Percentiles rank a stretch among this genome's conserved stretches.
These are phyloP conservation scores for Termitomyces sp. DNA, from an alignment of 768 basidiomycete species.

Conservation along the genomic window DNA sequence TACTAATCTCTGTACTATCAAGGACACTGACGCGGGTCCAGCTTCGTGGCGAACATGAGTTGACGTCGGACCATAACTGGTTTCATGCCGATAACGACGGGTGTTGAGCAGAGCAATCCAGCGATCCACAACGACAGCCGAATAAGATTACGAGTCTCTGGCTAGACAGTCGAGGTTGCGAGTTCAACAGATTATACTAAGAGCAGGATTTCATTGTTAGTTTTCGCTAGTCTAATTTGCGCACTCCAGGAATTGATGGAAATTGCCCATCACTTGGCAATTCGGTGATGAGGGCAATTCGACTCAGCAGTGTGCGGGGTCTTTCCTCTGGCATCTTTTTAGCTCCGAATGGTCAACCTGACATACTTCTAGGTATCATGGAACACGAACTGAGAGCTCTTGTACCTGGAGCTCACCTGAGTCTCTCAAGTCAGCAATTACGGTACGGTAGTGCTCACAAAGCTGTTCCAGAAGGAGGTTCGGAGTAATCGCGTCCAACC, in stretches of 20 bases:
- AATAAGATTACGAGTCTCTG: not conserved
- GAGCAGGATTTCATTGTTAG: not conserved
- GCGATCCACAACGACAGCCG: not conserved
- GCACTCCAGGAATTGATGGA: not conserved
- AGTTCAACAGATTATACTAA: not conserved
- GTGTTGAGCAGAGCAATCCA: not conserved
- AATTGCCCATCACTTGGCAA: not conserved
- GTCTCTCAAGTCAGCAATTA: constrained; percentile 8
- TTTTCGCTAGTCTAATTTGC: not conserved
- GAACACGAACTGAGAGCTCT: not conserved
- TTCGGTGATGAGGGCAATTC: not conserved
- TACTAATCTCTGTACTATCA: not conserved
- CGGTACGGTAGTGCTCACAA: not conserved
- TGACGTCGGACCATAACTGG: not conserved
- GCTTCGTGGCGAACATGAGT: not conserved
- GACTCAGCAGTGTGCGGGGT: constrained; percentile 8
- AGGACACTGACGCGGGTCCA: not conserved
- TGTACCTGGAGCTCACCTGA: constrained; percentile 13
- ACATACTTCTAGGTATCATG: constrained; percentile 4
- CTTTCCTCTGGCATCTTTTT: not conserved
- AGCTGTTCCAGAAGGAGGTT: constrained; percentile 6
- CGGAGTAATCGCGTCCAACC: constrained; percentile 8
- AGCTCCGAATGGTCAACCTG: constrained; percentile 10
- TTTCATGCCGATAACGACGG: constrained; percentile 2
- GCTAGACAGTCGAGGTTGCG: not conserved